These are phyloP conservation scores for Phalaenopsis hybrid DNA, from an alignment of 116 monocot genomes.

Conservation along the genomic window DNA sequence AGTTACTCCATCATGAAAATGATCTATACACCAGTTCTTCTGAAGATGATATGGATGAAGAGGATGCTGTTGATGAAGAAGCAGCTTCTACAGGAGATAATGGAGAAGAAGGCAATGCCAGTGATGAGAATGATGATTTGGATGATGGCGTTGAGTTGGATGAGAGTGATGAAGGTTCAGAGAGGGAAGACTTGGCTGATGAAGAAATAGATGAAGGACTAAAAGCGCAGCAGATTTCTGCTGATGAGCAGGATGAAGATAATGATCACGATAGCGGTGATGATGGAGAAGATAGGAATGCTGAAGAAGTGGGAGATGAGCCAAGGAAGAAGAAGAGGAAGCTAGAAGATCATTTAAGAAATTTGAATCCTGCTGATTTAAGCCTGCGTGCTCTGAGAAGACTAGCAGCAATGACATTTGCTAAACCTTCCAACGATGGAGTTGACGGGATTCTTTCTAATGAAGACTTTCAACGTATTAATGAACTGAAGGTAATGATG, in stretches of 20 bases:
- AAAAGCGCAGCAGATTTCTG: not conserved
- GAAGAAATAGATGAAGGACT: slow-evolving; percentile 19
- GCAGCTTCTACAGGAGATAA: slow-evolving; percentile 19
- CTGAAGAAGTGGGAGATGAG: slow-evolving; percentile 11
- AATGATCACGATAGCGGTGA: slow-evolving; percentile 6
- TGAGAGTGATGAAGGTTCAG: slow-evolving; percentile 18
- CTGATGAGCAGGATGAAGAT: slow-evolving; percentile 6
- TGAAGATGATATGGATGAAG: slow-evolving; percentile 27
- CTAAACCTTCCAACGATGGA: slow-evolving; percentile 17
- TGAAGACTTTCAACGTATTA: slow-evolving; percentile 84
- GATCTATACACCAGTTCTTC: slow-evolving; percentile 18
- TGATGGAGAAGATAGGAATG: slow-evolving; percentile 9
- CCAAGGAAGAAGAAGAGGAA: slow-evolving; percentile 46
- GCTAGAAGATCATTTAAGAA: slow-evolving; percentile 30
- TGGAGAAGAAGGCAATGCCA: slow-evolving; percentile 16
- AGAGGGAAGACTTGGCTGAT: slow-evolving; percentile 12
- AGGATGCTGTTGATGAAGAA: slow-evolving; percentile 19
- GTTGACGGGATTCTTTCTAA: slow-evolving; percentile 73
- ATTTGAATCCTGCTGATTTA: slow-evolving; percentile 49
- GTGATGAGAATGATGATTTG: slow-evolving; percentile 22
- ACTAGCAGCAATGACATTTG: slow-evolving; percentile 38
- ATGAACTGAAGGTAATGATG: slow-evolving; percentile 65
- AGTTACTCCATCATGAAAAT: slow-evolving; percentile 57
- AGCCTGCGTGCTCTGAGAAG: slow-evolving; percentile 78
- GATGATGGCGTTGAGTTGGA: slow-evolving; percentile 16